Conservation (phyloP, 345 rosid genomes). For the Ceriops zippeliana region DNA sequence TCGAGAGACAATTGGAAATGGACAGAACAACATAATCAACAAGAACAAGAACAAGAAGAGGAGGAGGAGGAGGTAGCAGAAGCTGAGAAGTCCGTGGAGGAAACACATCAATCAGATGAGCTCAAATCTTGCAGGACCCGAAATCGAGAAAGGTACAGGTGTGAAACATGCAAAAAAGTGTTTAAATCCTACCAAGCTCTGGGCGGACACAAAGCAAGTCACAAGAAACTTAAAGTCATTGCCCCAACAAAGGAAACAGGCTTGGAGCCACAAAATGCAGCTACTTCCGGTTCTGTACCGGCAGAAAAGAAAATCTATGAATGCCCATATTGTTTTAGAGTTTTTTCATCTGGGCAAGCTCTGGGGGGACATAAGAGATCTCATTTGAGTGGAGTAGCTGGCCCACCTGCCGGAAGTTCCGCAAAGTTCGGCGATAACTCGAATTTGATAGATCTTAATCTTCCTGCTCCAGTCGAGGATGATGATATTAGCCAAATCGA, state of each 20-base stretch:
- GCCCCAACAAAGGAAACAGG: constrained; percentile 25
- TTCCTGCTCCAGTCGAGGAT: constrained; percentile 78
- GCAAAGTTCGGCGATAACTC: constrained; percentile 28
- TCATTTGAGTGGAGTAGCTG: constrained; percentile 44
- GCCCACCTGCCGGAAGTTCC: constrained; percentile 26
- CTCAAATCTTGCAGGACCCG: constrained; percentile 29
- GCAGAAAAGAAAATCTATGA: constrained; percentile 52
- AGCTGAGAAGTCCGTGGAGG: constrained; percentile 35
- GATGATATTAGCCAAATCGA: constrained; percentile 58
- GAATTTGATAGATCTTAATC: constrained; percentile 78
- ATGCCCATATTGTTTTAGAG: constrained; percentile 80
- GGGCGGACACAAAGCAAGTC: constrained; percentile 93
- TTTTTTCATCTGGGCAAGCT: constrained; percentile 91
- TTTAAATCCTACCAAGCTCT: constrained; percentile 91
- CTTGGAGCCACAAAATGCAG: constrained; percentile 38
- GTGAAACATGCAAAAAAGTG: constrained; percentile 75
- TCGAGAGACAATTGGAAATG: constrained; percentile 79
- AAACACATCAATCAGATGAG: constrained; percentile 42
- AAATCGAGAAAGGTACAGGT: constrained; percentile 53
- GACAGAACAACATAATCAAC: constrained; percentile 16
- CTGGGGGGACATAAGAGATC: constrained; percentile 99
- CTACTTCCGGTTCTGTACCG: constrained; percentile 10
- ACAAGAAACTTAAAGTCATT: constrained; percentile 52
- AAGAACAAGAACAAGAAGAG: constrained; percentile 4
- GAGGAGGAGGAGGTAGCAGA: constrained; percentile 19